Percentiles rank a stretch among this genome's conserved stretches.
Conservation (phyloP, 208 protist genomes). For the Leishmania mexicana region DNA sequence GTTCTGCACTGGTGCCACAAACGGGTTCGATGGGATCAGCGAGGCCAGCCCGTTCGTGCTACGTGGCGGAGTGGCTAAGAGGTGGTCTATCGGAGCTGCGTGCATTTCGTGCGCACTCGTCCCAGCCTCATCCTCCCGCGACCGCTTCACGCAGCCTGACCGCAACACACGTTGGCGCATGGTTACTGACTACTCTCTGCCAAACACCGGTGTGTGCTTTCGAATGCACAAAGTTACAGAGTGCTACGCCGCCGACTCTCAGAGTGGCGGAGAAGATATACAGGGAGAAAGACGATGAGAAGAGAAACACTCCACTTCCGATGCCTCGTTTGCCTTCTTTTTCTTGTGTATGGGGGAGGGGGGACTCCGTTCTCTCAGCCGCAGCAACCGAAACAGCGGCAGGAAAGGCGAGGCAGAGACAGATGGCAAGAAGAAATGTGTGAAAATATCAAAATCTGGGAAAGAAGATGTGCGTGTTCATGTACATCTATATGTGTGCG, state of each 20-base stretch:
- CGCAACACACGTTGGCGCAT: neutral
- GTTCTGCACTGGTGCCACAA: slow-evolving; percentile 27
- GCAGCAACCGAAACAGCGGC: neutral
- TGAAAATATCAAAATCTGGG: neutral
- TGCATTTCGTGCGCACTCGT: neutral
- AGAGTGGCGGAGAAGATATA: neutral
- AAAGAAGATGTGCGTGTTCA: neutral
- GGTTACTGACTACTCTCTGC: neutral
- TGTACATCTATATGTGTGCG: neutral
- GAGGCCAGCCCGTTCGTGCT: slow-evolving; percentile 13
- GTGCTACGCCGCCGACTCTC: neutral
- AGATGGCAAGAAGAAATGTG: neutral
- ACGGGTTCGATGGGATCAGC: slow-evolving; percentile 33
- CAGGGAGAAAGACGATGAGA: neutral
- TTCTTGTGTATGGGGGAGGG: neutral
- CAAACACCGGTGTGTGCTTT: neutral
- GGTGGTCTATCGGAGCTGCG: slow-evolving; percentile 19
- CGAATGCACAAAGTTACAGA: neutral
- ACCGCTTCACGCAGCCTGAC: slow-evolving; percentile 15
- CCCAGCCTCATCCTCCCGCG: slow-evolving; percentile 15
- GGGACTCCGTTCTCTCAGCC: neutral
- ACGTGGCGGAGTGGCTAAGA: slow-evolving; percentile 33
- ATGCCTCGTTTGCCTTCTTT: neutral
- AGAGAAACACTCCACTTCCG: neutral
- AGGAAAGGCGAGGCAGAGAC: neutral